A percentile compares a stretch with the other conserved stretches of the same genome.
These are phyloP conservation scores for Kazachstania viticola DNA, from an alignment of 805 yeast genomes.

Conservation along the genomic window DNA sequence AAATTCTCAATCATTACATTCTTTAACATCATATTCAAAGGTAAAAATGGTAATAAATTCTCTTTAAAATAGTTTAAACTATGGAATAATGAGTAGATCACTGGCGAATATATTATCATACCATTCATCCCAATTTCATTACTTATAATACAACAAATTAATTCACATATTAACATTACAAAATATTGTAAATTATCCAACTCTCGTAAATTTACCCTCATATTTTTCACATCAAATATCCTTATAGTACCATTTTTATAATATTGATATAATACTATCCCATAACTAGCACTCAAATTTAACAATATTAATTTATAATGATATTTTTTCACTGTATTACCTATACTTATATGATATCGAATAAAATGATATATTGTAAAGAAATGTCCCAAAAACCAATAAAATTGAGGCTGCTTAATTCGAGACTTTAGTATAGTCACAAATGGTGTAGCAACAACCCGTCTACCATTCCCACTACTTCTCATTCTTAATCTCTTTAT, in stretches of 20 bases:
- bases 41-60: constrained; percentile 40
- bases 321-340: constrained; percentile 22
- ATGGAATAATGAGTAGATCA: constrained; percentile 55
- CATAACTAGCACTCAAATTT: constrained; percentile 47
- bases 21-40: constrained; percentile 20
- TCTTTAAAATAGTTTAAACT: constrained; percentile 46
- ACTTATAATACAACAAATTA: constrained; percentile 34
- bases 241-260: constrained; percentile 33
- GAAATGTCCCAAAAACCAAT: constrained; percentile 59
- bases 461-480: no score
- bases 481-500: not conserved
- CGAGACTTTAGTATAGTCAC: constrained; percentile 13
- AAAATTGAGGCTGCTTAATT: constrained; percentile 45
- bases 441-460: constrained; percentile 12
- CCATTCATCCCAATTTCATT: constrained; percentile 31
- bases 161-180: constrained; percentile 30
- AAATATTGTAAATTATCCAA: constrained; percentile 59
- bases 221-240: constrained; percentile 24
- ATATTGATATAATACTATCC: constrained; percentile 51
- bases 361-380: constrained; percentile 32
- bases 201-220: constrained; percentile 15
- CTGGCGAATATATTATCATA: constrained; percentile 48
- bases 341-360: constrained; percentile 33
- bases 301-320: constrained; percentile 36
- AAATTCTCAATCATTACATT: constrained; percentile 24